These are phyloP conservation scores for Aspergillus kassunensis DNA, from an alignment of 495 filamentous ascomycete genomes.

Conservation along the genomic window DNA sequence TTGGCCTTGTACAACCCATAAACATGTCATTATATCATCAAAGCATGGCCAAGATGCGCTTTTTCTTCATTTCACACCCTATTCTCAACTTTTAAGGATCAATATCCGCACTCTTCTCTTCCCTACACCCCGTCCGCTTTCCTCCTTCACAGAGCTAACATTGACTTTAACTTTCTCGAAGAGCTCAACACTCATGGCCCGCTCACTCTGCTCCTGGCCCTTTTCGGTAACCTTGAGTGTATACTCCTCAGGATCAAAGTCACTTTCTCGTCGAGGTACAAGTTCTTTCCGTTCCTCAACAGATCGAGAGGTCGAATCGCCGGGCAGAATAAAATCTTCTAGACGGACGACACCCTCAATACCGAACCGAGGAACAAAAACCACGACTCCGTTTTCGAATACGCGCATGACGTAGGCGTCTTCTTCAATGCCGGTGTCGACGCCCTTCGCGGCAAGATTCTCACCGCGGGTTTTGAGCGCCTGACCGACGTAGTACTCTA, in stretches of 20 bases:
- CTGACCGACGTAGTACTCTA: constrained; percentile 97
- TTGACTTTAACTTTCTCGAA: constrained; percentile 87
- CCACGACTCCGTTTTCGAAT: constrained; percentile 94
- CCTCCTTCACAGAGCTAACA: constrained; percentile 88
- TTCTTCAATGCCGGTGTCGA: constrained; percentile 57
- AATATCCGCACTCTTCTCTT: constrained; percentile 66
- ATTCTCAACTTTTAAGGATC: constrained; percentile 23
- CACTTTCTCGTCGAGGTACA: constrained; percentile 52
- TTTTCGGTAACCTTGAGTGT: constrained; percentile 54
- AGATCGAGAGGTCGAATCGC: constrained; percentile 46
- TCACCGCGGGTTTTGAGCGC: constrained; percentile 78
- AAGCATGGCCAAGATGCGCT: not conserved
- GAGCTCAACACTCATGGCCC: constrained; percentile 62
- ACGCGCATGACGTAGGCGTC: constrained; percentile 96
- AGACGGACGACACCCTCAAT: constrained; percentile 88
- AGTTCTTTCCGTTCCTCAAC: constrained; percentile 38
- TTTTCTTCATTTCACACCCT: not conserved
- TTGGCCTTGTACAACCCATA: too few species aligned
- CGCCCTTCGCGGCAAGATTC: constrained; percentile 36
- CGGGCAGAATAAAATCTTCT: constrained; percentile 71
- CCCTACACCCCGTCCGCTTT: constrained; percentile 65
- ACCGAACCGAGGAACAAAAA: constrained; percentile 91
- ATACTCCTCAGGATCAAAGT: constrained; percentile 82
- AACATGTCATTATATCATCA: too few species aligned
- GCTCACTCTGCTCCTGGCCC: constrained; percentile 45